Percentiles rank a stretch among this genome's conserved stretches.
Evolutionary conservation across 352 stramenopile species (phyloP).

Genomic region (Phytophthora sansomeana): DNA sequence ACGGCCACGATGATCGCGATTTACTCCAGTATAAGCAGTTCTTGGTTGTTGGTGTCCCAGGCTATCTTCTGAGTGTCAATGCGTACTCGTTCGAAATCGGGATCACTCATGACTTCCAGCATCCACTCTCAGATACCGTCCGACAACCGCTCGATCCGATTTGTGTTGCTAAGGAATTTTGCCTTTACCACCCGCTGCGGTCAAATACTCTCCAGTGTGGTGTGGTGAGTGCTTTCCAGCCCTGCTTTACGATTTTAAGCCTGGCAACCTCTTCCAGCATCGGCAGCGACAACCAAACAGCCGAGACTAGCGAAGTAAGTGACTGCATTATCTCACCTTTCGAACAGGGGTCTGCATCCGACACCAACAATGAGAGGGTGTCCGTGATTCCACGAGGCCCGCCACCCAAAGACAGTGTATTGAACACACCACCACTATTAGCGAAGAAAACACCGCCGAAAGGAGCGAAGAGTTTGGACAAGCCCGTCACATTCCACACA

Average conservation of each 20-base stretch:
- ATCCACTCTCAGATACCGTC: not conserved
- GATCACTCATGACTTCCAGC: constrained; percentile 67
- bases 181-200: constrained; percentile 41
- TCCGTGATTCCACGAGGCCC: constrained; percentile 63
- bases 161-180: constrained; percentile 64
- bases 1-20: constrained; percentile 53
- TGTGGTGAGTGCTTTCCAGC: constrained; percentile 71
- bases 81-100: constrained; percentile 73
- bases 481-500: constrained; percentile 84
- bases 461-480: constrained; percentile 50
- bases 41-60: constrained; percentile 57
- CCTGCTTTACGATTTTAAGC: constrained; percentile 61
- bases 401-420: constrained; percentile 56
- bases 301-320: constrained; percentile 3
- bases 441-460: constrained; percentile 38
- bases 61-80: constrained; percentile 63
- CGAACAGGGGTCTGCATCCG: not conserved
- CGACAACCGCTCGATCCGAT: constrained; percentile 32
- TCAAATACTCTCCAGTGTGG: constrained; percentile 45
- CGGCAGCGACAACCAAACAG: constrained; percentile 23
- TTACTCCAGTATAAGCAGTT: constrained; percentile 65
- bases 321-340: not conserved
- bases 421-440: constrained; percentile 61
- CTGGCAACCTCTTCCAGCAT: not conserved
- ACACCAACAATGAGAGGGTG: constrained; percentile 30